These are phyloP conservation scores for Silene latifolia DNA, from an alignment of 148 eudicot genomes.

Conservation along the genomic window DNA sequence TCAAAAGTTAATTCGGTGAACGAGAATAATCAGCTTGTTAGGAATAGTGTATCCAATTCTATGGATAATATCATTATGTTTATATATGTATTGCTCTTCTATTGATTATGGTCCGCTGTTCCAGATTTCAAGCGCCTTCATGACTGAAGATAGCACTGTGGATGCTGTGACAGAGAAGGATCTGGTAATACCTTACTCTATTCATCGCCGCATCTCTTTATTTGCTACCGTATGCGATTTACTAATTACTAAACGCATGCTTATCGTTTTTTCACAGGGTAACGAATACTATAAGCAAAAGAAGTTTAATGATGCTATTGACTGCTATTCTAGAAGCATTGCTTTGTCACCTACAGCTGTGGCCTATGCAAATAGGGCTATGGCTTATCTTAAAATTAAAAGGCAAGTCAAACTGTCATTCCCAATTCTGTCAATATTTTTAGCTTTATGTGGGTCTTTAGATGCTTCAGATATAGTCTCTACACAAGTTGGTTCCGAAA, in stretches of 20 bases:
- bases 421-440: background rate
- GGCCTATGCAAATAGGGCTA: slow-evolving; percentile 94
- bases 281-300: slow-evolving; percentile 88
- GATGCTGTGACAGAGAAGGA: slow-evolving; percentile 97
- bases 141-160: slow-evolving; percentile 45
- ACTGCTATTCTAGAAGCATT: slow-evolving; percentile 91
- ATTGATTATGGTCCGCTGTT: slow-evolving; percentile 43
- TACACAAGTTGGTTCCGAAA: background rate
- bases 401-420: slow-evolving; percentile 40
- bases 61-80: slow-evolving; percentile 11
- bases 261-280: slow-evolving; percentile 46
- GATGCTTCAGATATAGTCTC: background rate
- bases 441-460: background rate
- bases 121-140: slow-evolving; percentile 43
- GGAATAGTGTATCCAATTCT: slow-evolving; percentile 15
- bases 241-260: background rate
- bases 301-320: slow-evolving; percentile 90
- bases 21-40: slow-evolving; percentile 27
- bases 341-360: slow-evolving; percentile 93
- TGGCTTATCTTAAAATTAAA: slow-evolving; percentile 85
- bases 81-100: slow-evolving; percentile 25
- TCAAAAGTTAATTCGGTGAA: slow-evolving; percentile 27
- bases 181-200: slow-evolving; percentile 41
- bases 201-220: background rate
- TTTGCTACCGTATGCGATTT: background rate